Base-by-base conservation (phyloP, 371 early-diverging fungal species). In the Mucor sp. region DNA sequence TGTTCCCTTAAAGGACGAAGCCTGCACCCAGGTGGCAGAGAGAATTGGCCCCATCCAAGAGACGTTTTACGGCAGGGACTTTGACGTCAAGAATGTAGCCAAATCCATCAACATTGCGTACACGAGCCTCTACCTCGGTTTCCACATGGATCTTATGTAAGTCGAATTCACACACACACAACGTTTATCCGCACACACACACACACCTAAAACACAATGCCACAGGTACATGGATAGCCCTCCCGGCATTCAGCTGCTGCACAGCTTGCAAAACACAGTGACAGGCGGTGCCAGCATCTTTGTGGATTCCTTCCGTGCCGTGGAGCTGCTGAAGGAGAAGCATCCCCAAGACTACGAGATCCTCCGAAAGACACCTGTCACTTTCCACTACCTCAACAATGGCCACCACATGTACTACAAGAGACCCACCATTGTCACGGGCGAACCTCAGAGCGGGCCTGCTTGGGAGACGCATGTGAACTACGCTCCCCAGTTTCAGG, bases 81-180 rank as follows among this genome's bases (percentile, higher is more conserved):
- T 93, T 89, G 89, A 96, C 78, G 96, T 96, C 39, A 90, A 89
- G 72, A 91, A 87, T 39, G 82, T 90, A 8, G 90, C 90, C 4
- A 78, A 93, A 50, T 89, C 94, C 17, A 90, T 87, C 67, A 96
- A 96, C 75, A 92, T 96, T 71, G 96, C 96, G 12, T 96, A 96
- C 68, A 95, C 96, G 1, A 82, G 84, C 63, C 75, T 95, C 32
- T 87, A 90, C 67, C 84, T 96, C 15, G 95, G 94, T 2, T 87
- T 94, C 62, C 96, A 96, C 74, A 95, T 95, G 96, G 96, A 96
- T 84, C 80, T 96, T 59, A 80, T 95, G 95, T 93, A 86, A 79
- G 86, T 69, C 7, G 21, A 60, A 65, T 53, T 59, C 17, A 60
- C 23, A 43, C 28, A 41, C 43, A 33, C 8, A 33, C 8, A 70